phyloP scores from a whole-genome alignment of 2,329 filamentous ascomycete species.

The Talaromyces sp. region DNA sequence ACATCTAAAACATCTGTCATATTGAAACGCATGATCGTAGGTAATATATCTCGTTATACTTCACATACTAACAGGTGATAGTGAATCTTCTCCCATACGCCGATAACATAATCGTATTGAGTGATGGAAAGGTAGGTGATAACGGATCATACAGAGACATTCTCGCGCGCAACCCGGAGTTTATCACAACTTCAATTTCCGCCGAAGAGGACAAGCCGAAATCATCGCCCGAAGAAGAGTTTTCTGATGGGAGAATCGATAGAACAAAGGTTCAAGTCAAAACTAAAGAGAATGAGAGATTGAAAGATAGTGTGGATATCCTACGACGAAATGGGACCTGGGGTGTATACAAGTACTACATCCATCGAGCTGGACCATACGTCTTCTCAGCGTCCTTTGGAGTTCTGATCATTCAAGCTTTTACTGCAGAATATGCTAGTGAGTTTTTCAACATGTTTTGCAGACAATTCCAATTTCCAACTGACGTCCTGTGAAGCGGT shows the following conservation, averaged over 20 bases:
- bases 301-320: background rate
- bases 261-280: background rate
- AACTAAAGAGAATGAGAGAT: background rate
- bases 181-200: background rate
- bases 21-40: conserved; percentile 9
- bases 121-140: conserved; percentile 5
- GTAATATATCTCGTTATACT: conserved; percentile 30
- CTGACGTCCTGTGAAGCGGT: conserved; percentile 11
- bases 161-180: background rate
- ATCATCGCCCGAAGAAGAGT: background rate
- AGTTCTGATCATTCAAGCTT: background rate
- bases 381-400: background rate
- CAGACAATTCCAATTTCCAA: background rate
- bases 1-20: conserved; percentile 6
- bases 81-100: conserved; percentile 26
- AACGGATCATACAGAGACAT: conserved; percentile 3
- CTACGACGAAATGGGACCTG: background rate
- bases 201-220: background rate
- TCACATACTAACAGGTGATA: conserved; percentile 32
- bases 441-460: background rate
- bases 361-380: conserved; percentile 2
- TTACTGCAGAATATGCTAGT: conserved; percentile 6
- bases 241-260: background rate
- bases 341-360: conserved; percentile 10
- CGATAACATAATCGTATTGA: conserved; percentile 37